A percentile compares a stretch with the other conserved stretches of the same genome.
Conservation (phyloP, 257 asterid species). For the Cynanchum wilfordii region DNA sequence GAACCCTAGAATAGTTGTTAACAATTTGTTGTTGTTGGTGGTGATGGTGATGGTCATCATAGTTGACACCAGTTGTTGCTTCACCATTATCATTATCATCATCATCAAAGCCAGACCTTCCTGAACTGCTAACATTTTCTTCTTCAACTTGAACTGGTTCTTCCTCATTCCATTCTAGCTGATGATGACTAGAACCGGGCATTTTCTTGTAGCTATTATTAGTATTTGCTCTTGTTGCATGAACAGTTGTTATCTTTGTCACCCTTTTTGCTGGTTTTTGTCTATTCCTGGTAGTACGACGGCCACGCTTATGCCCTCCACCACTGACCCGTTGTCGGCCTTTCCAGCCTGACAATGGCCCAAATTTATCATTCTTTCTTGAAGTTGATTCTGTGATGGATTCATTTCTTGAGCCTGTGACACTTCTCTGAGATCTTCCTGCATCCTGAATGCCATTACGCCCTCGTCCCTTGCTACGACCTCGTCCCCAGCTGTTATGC, state of each 20-base stretch:
- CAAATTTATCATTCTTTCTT: conserved; percentile 24
- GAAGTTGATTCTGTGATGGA: conserved; percentile 16
- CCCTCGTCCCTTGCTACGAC: conserved; percentile 56
- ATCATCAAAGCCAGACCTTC: conserved; percentile 39
- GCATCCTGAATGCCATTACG: conserved; percentile 41
- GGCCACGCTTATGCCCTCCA: conserved; percentile 45
- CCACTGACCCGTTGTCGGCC: conserved; percentile 43
- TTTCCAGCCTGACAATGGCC: conserved; percentile 41
- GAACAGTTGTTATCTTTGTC: conserved; percentile 10
- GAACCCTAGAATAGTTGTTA: conserved; percentile 28
- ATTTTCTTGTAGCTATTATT: conserved; percentile 16
- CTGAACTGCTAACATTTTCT: conserved; percentile 49
- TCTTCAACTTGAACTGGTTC: conserved; percentile 32
- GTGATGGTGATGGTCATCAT: conserved; percentile 21
- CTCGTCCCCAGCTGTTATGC: conserved; percentile 32
- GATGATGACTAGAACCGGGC: conserved; percentile 13
- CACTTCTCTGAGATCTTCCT: conserved; percentile 39
- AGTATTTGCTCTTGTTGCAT: conserved; percentile 14
- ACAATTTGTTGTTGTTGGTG: not conserved
- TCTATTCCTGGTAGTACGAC: conserved; percentile 34
- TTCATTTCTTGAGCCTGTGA: conserved; percentile 25
- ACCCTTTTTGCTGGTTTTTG: conserved; percentile 34
- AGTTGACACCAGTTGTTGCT: conserved; percentile 31
- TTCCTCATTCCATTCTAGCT: conserved; percentile 31
- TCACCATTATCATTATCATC: conserved; percentile 28